phyloP scores from a whole-genome alignment of 1,139 yeast genomes.

The Yarrowia galli region DNA sequence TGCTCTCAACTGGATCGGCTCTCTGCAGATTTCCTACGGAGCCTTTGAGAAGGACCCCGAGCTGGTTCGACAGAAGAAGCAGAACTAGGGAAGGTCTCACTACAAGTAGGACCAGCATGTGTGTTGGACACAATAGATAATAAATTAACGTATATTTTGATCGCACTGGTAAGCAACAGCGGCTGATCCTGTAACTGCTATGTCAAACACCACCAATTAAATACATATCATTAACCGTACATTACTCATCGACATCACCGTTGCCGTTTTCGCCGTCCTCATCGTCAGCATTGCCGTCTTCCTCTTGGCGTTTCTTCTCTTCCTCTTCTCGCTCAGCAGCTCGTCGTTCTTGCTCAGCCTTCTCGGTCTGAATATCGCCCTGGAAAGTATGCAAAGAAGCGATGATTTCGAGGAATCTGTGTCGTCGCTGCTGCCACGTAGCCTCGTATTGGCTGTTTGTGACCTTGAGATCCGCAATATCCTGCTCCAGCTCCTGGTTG shows the following conservation, averaged over 20 bases:
- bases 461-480: constrained; percentile 32
- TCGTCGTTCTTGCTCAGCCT: constrained; percentile 38
- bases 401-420: constrained; percentile 29
- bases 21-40: constrained; percentile 70
- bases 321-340: constrained; percentile 37
- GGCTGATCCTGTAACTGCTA: too few species aligned
- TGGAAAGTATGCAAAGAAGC: constrained; percentile 37
- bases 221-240: not conserved
- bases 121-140: constrained; percentile 9
- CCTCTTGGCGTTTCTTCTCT: constrained; percentile 33
- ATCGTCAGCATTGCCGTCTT: not conserved
- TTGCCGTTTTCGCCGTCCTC: constrained; percentile 11
- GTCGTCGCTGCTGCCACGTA: constrained; percentile 37
- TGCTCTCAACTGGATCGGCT: constrained; percentile 67
- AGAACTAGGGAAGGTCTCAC: not conserved
- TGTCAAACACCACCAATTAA: not conserved
- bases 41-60: constrained; percentile 63
- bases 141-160: constrained; percentile 21
- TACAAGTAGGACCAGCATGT: not conserved
- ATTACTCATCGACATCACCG: not conserved
- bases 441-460: constrained; percentile 21
- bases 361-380: constrained; percentile 36
- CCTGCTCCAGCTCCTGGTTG: constrained; percentile 25
- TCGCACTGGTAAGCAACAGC: too few species aligned
- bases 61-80: constrained; percentile 37